Base-by-base conservation (phyloP, 805 yeast species). In the Phaffomyces opuntiae region DNA sequence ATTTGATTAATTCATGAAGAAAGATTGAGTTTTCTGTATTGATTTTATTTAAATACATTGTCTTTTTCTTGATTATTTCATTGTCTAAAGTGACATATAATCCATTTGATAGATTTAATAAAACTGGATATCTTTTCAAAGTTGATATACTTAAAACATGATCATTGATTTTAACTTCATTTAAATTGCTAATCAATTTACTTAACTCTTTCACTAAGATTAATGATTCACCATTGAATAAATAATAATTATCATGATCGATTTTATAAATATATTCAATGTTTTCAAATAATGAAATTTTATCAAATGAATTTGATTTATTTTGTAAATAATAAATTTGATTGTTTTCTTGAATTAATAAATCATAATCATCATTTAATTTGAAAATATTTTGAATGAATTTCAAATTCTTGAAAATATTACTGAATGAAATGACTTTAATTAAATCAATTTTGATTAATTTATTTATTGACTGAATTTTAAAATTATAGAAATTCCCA, bases 1-100 rank as follows among this genome's bases (percentile, higher is more conserved):
- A 67, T 46, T 68, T 73, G 34, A 75, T 65, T 52, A 75, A 63
- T 36, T 72, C 67, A 55, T 73, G 73, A 16, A 75, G 53, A 29
- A 75, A 67, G 40, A 73, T 60, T 43, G 72, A 70, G 35, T 67
- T 68, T 36, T 68, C 64, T 4, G 66, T 53, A 19, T 56, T 55
- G 33, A 66, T 55, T 41, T 63, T 67, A 33, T 72, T 52, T 7
- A 67, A 44, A 33, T 69, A 58, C 24, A 62, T 63, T 43, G 52
- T 50, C 44, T 60, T 66, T 42, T 57, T 55, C 17, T 44, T 57
- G 3, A 60, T 44, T 0, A 67, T 51, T 9, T 61, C 55, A 43
- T 61, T 67, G 41, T 72, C 76, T 26, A 75, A 48, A 1, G 78
- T 76, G 33, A 67, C 56, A n/a, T 72, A 59, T 31, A 72, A 56